These are phyloP conservation scores for Gaultheria prostrata DNA, from an alignment of 148 eudicot genomes.

Conservation along the genomic window DNA sequence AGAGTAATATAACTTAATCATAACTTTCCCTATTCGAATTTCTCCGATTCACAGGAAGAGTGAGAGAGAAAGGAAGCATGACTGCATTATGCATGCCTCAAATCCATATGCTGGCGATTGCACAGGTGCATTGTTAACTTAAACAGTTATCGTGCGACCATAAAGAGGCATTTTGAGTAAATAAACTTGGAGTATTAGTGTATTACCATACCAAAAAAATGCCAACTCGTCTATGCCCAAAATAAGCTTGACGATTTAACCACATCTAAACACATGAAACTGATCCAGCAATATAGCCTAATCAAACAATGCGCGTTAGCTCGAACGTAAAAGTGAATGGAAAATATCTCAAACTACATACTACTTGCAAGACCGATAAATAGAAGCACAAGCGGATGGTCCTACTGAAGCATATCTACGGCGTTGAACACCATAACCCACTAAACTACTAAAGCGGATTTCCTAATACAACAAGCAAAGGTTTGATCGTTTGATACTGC, in stretches of 20 bases:
- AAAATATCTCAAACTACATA: neutral
- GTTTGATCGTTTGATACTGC: neutral
- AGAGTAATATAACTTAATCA: neutral
- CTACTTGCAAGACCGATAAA: neutral
- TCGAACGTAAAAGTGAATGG: neutral
- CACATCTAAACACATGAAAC: neutral
- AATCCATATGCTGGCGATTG: neutral
- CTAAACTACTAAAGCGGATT: neutral
- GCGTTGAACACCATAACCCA: neutral
- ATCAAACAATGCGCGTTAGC: neutral
- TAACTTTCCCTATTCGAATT: neutral
- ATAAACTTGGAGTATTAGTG: neutral
- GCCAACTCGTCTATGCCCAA: neutral
- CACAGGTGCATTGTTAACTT: neutral
- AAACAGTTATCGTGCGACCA: neutral
- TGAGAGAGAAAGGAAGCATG: too few species aligned
- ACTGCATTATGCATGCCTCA: neutral
- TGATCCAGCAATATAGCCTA: neutral
- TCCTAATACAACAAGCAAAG: neutral
- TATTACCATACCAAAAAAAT: neutral
- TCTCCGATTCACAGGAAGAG: neutral
- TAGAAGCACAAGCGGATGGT: neutral
- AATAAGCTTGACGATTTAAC: neutral
- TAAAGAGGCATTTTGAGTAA: neutral
- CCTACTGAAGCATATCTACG: neutral